phyloP scores from a whole-genome alignment of 148 eudicot genomes.

The Dysphania ambrosioides region DNA sequence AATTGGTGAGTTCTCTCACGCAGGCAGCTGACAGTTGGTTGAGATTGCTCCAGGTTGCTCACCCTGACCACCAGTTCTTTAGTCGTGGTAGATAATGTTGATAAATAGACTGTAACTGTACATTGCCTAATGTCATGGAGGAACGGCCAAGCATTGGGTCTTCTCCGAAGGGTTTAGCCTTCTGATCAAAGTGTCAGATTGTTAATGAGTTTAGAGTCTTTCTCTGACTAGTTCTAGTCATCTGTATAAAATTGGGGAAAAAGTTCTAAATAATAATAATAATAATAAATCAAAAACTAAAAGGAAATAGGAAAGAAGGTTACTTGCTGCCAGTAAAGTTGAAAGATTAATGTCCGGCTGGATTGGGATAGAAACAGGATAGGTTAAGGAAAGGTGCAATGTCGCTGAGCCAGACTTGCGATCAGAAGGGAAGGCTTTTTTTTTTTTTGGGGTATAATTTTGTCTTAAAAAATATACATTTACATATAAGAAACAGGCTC shows the following conservation, averaged over 20 bases:
- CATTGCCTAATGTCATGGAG: conserved; percentile 22
- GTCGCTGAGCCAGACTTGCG: conserved; percentile 11
- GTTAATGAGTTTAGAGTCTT: conserved; percentile 11
- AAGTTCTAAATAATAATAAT: background rate
- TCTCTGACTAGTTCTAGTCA: conserved; percentile 19
- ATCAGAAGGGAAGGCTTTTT: conserved; percentile 11
- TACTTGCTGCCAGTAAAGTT: conserved; percentile 19
- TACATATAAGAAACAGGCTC: conserved; percentile 27
- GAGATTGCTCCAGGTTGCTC: conserved; percentile 55
- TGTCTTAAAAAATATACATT: no score
- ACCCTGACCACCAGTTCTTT: conserved; percentile 85
- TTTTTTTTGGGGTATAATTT: background rate
- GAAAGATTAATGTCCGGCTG: conserved; percentile 19
- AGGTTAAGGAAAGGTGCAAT: conserved; percentile 22
- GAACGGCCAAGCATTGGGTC: conserved; percentile 18
- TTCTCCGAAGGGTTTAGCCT: conserved; percentile 11
- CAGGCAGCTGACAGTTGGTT: conserved; percentile 68
- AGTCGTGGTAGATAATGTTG: conserved; percentile 48
- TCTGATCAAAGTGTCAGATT: conserved; percentile 15
- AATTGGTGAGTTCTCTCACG: conserved; percentile 43
- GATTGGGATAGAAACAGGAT: conserved; percentile 21
- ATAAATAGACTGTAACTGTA: conserved; percentile 26
- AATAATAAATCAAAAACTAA: no score
- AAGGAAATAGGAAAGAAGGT: background rate
- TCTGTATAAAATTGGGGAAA: background rate